phyloP scores from a whole-genome alignment of 2,329 filamentous ascomycete genomes.

The Talaromyces sp. region DNA sequence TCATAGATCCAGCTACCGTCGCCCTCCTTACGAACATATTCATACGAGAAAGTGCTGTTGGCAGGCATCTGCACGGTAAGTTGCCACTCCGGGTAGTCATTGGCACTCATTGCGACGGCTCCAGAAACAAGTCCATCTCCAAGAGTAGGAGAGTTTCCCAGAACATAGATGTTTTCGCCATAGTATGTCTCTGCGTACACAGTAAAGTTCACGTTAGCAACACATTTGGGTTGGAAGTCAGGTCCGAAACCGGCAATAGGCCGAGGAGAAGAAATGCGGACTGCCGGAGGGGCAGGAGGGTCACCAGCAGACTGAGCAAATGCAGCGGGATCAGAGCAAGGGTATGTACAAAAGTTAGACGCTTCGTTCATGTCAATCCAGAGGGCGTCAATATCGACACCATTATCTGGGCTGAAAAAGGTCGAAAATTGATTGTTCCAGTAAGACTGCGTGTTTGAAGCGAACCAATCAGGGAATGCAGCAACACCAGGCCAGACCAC shows the following conservation, averaged over 20 bases:
- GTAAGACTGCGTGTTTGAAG: constrained; percentile 60
- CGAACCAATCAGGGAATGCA: constrained; percentile 75
- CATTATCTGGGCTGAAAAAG: constrained; percentile 63
- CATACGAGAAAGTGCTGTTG: constrained; percentile 20
- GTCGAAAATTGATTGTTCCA: constrained; percentile 66
- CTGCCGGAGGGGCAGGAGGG: constrained; percentile 60
- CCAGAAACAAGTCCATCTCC: constrained; percentile 7
- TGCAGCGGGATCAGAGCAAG: constrained; percentile 52
- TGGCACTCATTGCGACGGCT: constrained; percentile 8
- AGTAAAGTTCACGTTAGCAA: constrained; percentile 11
- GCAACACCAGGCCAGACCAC: constrained; percentile 76
- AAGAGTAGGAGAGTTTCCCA: constrained; percentile 14
- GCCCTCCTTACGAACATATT: constrained; percentile 15
- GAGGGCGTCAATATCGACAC: constrained; percentile 72
- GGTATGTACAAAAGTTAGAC: constrained; percentile 53
- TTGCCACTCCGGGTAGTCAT: constrained; percentile 18
- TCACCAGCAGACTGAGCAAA: constrained; percentile 47
- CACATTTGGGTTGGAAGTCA: constrained; percentile 59
- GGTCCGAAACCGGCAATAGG: constrained; percentile 66
- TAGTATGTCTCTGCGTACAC: constrained; percentile 12
- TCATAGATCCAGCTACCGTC: constrained; percentile 18
- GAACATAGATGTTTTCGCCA: constrained; percentile 16
- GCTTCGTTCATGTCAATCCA: constrained; percentile 72
- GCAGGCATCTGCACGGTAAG: constrained; percentile 16
- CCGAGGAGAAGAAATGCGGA: constrained; percentile 63